Evolutionary conservation across 2,329 filamentous ascomycete species (phyloP).

Genomic region (Hymenoscyphus occultus): DNA sequence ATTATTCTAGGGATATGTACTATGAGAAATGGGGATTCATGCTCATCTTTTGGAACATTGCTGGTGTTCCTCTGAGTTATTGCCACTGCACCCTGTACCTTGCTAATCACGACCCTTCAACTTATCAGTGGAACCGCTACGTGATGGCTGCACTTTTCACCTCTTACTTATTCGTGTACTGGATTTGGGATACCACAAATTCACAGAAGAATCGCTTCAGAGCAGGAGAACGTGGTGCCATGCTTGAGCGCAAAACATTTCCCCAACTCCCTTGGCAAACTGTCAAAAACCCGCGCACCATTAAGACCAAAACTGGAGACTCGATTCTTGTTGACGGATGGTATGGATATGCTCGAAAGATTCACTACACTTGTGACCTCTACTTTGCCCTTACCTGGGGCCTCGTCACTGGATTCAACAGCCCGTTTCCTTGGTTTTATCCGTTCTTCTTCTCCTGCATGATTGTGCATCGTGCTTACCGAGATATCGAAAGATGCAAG

Average conservation of each 20-base stretch:
- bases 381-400: conserved; percentile 78
- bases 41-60: conserved; percentile 97
- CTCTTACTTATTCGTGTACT: conserved; percentile 80
- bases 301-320: conserved; percentile 69
- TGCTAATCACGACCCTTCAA: conserved; percentile 72
- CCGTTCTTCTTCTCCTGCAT: conserved; percentile 75
- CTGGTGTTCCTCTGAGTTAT: conserved; percentile 85
- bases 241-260: conserved; percentile 72
- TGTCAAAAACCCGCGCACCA: conserved; percentile 75
- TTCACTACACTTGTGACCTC: conserved; percentile 77
- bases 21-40: conserved; percentile 97
- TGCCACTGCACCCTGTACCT: conserved; percentile 92
- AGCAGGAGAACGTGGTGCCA: conserved; percentile 69
- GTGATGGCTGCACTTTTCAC: conserved; percentile 63
- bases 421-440: conserved; percentile 88
- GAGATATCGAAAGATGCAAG: conserved; percentile 74
- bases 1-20: conserved; percentile 73
- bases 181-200: conserved; percentile 89
- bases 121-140: conserved; percentile 73
- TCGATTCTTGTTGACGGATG: conserved; percentile 81
- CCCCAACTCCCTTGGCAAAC: conserved; percentile 88
- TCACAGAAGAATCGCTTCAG: conserved; percentile 94
- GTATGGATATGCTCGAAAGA: conserved; percentile 77
- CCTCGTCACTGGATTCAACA: conserved; percentile 75
- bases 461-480: conserved; percentile 73